These are phyloP conservation scores for Chlorella sp. DNA, from an alignment of 139 green algal species.

Conservation along the genomic window DNA sequence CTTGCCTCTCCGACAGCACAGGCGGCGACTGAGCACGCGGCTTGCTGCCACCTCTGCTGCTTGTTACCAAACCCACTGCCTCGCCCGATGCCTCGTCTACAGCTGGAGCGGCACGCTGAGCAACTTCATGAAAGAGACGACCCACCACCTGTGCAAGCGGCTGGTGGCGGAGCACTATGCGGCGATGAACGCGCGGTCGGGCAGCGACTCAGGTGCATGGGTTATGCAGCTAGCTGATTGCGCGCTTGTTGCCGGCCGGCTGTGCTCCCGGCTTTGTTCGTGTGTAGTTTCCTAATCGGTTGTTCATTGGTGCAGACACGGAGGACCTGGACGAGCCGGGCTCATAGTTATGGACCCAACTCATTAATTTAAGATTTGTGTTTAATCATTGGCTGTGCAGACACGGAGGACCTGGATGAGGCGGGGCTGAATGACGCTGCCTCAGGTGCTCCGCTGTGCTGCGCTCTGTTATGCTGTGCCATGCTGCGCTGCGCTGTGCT, in stretches of 20 bases:
- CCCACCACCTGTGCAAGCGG: conserved; percentile 68
- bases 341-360: too few species aligned
- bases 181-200: not conserved
- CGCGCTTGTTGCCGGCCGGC: too few species aligned
- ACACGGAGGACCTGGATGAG: conserved; percentile 21
- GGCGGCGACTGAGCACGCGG: too few species aligned
- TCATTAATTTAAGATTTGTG: too few species aligned
- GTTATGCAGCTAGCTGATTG: too few species aligned
- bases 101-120: conserved; percentile 60
- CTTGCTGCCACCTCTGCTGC: too few species aligned
- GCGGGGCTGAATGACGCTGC: conserved; percentile 20
- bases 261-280: too few species aligned
- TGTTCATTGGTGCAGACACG: not conserved
- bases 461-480: too few species aligned
- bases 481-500: too few species aligned
- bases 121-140: conserved; percentile 57
- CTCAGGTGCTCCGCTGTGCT: not conserved
- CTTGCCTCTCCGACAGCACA: too few species aligned
- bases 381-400: not conserved
- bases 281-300: too few species aligned
- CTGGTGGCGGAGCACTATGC: conserved; percentile 36
- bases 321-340: conserved; percentile 17
- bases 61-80: too few species aligned
- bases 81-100: not conserved
- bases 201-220: conserved; percentile 26